Evolutionary conservation across 2,329 filamentous ascomycete genomes (phyloP), one percentile per base, ranked within the genome.

Genomic region (Endoconidiophora laricicola): DNA sequence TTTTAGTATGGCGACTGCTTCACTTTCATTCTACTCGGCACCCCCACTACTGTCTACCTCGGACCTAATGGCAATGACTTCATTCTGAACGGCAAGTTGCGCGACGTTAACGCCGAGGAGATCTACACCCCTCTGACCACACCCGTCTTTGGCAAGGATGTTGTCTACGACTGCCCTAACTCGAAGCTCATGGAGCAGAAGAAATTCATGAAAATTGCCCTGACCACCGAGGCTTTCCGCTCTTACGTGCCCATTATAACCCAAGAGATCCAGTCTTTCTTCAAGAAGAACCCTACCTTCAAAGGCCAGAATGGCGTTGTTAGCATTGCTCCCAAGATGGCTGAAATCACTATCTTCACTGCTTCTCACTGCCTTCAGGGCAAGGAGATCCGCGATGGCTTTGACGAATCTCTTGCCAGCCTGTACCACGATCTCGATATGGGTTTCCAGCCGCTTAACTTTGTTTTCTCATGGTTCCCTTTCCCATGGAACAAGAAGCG

Each of bases 161-260:
- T 94, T 23, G 84, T 93, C 49, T 94, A 93, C 62, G 86, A 93
- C 63, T 91, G 86, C 66, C 85, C 86, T 40, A 93, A 93, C 63
- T 73, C 85, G 52, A 93, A 93, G 67, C 75, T 94, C 61, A 93
- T 94, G 86, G 86, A 94, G 69, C 86, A 94, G 71, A 94, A 94
- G 72, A 91, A 90, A 81, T 86, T 88, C 60, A 83, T 87, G 78
- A 88, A 88, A 65, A 78, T 82, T 58, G 82, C 81, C 55, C 76
- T 88, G 49, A 86, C 82, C 23, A 79, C 79, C 56, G 78, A 84
- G 51, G 79, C 82, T 22, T 82, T 88, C 67, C 76, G 70, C 56
- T 71, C 70, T 43, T 91, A 94, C 65, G 83, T 91, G 46, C 78
- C 76, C 52, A 76, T 93, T 61, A 90, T 94, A 62, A 74, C 78